phyloP scores from a whole-genome alignment of 768 basidiomycete genomes.

The Russula foetens region DNA sequence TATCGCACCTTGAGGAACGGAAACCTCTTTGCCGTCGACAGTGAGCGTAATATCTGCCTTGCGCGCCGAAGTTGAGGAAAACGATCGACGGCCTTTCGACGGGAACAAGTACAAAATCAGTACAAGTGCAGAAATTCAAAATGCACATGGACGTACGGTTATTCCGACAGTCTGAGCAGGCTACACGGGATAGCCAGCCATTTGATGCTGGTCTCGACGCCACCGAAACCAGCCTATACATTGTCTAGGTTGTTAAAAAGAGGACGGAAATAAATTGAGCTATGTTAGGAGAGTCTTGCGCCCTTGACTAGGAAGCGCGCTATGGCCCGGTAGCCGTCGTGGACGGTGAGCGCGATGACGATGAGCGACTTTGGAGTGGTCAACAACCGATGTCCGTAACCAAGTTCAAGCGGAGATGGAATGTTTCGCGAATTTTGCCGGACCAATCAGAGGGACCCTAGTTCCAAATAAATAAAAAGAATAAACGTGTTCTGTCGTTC shows the following conservation, averaged over 20 bases:
- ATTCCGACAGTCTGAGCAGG: slow-evolving; percentile 20
- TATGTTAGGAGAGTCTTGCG: not conserved
- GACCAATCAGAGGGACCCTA: slow-evolving; percentile 7
- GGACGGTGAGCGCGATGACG: slow-evolving; percentile 19
- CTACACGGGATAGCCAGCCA: slow-evolving; percentile 63
- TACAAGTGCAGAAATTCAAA: not conserved
- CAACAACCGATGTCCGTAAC: slow-evolving; percentile 10
- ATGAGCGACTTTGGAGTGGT: slow-evolving; percentile 4
- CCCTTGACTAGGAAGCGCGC: slow-evolving; percentile 6
- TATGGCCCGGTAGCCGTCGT: slow-evolving; percentile 8
- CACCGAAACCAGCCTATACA: slow-evolving; percentile 68
- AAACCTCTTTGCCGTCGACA: slow-evolving; percentile 95
- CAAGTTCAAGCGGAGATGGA: slow-evolving; percentile 15
- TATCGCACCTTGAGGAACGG: slow-evolving; percentile 84
- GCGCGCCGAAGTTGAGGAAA: slow-evolving; percentile 57
- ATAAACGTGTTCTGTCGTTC: too few relatives aligned
- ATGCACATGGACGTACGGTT: slow-evolving; percentile 6
- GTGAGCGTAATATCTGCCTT: slow-evolving; percentile 85
- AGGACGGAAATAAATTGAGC: not conserved
- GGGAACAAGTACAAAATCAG: not conserved
- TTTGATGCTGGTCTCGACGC: slow-evolving; percentile 44
- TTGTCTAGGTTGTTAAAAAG: slow-evolving; percentile 24
- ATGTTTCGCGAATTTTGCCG: not conserved
- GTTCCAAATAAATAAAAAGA: not conserved
- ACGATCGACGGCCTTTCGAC: slow-evolving; percentile 40